Percentiles rank a stretch among this genome's conserved stretches.
Evolutionary conservation across 352 stramenopile species (phyloP).

Genomic region (Phytophthora brassicae): DNA sequence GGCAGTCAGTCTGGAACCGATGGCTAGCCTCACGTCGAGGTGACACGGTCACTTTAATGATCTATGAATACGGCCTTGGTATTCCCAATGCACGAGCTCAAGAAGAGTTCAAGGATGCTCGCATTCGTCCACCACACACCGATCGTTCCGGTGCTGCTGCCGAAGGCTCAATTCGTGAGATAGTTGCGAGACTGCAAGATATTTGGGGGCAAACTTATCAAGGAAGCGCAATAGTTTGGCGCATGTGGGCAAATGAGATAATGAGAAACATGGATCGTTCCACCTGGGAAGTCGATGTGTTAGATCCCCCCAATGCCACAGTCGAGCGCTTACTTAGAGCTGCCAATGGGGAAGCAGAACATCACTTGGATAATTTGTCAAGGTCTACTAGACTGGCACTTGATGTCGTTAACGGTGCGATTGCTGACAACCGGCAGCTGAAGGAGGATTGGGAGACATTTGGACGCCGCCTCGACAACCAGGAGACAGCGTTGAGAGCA

Average conservation of each 20-base stretch:
- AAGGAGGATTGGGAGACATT: too few relatives aligned
- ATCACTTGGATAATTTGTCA: too few relatives aligned
- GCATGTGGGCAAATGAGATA: neutral
- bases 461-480: too few relatives aligned
- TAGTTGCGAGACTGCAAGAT: neutral
- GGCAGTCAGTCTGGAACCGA: conserved; percentile 15
- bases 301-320: too few relatives aligned
- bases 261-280: too few relatives aligned
- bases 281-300: too few relatives aligned
- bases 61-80: conserved; percentile 13
- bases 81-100: conserved; percentile 10
- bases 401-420: too few relatives aligned
- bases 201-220: neutral
- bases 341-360: too few relatives aligned
- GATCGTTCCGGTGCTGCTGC: conserved; percentile 6
- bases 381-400: too few relatives aligned
- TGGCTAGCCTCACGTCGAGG: neutral
- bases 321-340: too few relatives aligned
- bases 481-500: too few relatives aligned
- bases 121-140: conserved; percentile 5
- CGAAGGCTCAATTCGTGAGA: neutral
- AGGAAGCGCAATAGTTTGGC: conserved; percentile 1
- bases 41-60: conserved; percentile 9
- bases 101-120: conserved; percentile 11
- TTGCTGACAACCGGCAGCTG: too few relatives aligned